phyloP scores from a whole-genome alignment of 108 stramenopile genomes.

The Phaeodactylum tricornutum region DNA sequence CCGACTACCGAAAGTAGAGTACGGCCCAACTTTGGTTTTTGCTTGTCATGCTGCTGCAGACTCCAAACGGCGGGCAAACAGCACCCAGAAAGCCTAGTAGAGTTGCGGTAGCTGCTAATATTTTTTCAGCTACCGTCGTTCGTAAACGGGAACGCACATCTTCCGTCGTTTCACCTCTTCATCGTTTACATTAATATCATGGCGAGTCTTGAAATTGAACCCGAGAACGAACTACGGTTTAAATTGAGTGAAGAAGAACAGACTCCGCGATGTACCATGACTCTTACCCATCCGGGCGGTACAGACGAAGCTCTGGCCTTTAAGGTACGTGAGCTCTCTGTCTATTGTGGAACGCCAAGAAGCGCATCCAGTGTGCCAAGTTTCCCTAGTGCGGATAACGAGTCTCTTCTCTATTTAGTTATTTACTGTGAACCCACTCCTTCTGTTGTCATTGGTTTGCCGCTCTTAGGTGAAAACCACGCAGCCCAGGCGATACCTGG shows the following conservation, averaged over 20 bases:
- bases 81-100: too few species aligned
- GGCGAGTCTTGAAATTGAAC: constrained; percentile 37
- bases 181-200: not conserved
- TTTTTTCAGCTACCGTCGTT: too few species aligned
- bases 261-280: constrained; percentile 54
- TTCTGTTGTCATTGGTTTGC: not conserved
- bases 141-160: too few species aligned
- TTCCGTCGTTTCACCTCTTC: too few species aligned
- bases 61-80: too few species aligned
- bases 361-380: not conserved
- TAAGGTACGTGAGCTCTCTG: constrained; percentile 43
- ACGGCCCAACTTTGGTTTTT: too few species aligned
- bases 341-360: not conserved
- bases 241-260: constrained; percentile 41
- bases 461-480: constrained; percentile 78
- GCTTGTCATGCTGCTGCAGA: too few species aligned
- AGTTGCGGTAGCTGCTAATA: too few species aligned
- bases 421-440: not conserved
- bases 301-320: constrained; percentile 59
- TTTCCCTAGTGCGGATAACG: not conserved
- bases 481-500: constrained; percentile 84
- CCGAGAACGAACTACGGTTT: constrained; percentile 65
- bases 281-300: constrained; percentile 54
- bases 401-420: not conserved
- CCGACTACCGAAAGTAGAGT: too few species aligned